Percentiles rank a stretch among this genome's conserved stretches.
These are phyloP conservation scores for Peterozyma toletana DNA, from an alignment of 805 yeast species.

Conservation along the genomic window DNA sequence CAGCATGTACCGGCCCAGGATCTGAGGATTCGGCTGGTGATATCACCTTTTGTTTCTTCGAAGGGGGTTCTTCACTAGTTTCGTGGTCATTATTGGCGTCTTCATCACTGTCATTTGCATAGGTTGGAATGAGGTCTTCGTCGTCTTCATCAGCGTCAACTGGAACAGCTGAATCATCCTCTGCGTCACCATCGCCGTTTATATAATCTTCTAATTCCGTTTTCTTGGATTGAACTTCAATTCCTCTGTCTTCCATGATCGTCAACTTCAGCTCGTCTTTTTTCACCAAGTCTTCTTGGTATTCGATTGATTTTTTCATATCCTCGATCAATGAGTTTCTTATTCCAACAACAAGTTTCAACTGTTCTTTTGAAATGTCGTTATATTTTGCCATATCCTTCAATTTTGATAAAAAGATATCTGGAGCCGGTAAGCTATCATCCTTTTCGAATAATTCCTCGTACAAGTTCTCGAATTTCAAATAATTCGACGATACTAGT, in stretches of 20 bases:
- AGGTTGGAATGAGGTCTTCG: constrained; percentile 9
- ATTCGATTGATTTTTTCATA: constrained; percentile 18
- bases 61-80: constrained; percentile 6
- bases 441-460: constrained; percentile 19
- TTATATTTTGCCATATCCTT: constrained; percentile 11
- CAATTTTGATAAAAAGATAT: constrained; percentile 17
- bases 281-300: constrained; percentile 23
- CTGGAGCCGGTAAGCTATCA: constrained; percentile 22
- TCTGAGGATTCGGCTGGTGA: no score
- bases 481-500: constrained; percentile 11
- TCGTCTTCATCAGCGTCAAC: constrained; percentile 3
- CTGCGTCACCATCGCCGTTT: not conserved
- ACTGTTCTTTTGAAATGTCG: constrained; percentile 8
- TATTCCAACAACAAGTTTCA: constrained; percentile 10
- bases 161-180: not conserved
- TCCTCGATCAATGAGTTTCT: constrained; percentile 17
- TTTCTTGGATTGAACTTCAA: constrained; percentile 12
- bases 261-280: constrained; percentile 16
- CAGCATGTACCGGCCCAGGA: no score
- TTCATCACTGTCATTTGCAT: constrained; percentile 8
- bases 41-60: not conserved
- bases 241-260: constrained; percentile 12
- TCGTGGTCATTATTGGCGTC: constrained; percentile 6
- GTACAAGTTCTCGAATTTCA: constrained; percentile 16
- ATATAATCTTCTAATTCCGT: constrained; percentile 16